Percentiles rank a stretch among this genome's conserved stretches.
Evolutionary conservation across 805 yeast genomes (phyloP).

Genomic region (Brettanomyces naardenensis): DNA sequence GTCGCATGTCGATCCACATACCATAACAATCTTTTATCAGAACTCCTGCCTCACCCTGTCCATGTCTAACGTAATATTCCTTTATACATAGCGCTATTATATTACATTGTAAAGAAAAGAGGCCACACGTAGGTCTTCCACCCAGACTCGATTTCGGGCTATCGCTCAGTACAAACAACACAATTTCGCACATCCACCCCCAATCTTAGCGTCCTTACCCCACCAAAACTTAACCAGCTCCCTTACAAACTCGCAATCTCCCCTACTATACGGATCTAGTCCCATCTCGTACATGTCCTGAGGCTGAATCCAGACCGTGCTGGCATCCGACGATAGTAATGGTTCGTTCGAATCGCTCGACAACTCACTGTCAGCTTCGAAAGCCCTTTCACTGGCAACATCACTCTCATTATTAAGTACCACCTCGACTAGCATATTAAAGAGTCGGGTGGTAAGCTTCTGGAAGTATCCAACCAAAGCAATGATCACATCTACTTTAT

Average conservation of each 20-base stretch:
- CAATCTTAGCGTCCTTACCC: slow-evolving; percentile 34
- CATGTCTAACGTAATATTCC: neutral
- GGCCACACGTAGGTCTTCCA: too few relatives aligned
- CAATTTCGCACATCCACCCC: slow-evolving; percentile 26
- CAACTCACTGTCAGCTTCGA: slow-evolving; percentile 5
- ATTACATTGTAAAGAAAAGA: too few relatives aligned
- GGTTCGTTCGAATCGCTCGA: neutral
- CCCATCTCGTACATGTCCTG: slow-evolving; percentile 51
- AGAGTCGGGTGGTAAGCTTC: slow-evolving; percentile 35
- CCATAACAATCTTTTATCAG: neutral
- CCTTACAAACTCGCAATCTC: slow-evolving; percentile 37
- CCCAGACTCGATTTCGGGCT: too few relatives aligned
- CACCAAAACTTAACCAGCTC: slow-evolving; percentile 40
- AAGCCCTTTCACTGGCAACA: slow-evolving; percentile 6
- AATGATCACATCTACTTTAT: slow-evolving; percentile 19
- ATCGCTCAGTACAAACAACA: slow-evolving; percentile 21
- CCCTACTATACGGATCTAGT: slow-evolving; percentile 41
- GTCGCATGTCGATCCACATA: neutral
- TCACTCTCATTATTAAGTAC: slow-evolving; percentile 25
- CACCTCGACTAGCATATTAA: slow-evolving; percentile 30
- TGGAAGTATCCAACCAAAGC: slow-evolving; percentile 45
- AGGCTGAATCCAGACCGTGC: slow-evolving; percentile 26
- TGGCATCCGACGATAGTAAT: neutral
- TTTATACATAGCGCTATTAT: neutral
- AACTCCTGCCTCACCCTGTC: neutral